A percentile compares a stretch with the other conserved stretches of the same genome.
These are phyloP conservation scores for Talaromyces thailandensis DNA, from an alignment of 495 filamentous ascomycete species.

Conservation along the genomic window DNA sequence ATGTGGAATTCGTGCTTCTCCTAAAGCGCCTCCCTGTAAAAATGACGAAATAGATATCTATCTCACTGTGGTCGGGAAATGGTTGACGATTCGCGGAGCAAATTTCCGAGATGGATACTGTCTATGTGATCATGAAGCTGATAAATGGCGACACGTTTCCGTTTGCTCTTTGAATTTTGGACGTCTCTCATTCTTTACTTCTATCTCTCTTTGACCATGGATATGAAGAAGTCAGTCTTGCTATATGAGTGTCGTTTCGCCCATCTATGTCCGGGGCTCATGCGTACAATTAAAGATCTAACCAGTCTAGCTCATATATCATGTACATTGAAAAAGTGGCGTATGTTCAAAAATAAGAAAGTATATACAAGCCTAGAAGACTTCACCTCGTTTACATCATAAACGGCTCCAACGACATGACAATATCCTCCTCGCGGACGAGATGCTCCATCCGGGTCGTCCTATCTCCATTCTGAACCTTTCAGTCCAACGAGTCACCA, in stretches of 20 bases:
- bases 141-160: neutral
- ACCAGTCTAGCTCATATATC: neutral
- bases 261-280: neutral
- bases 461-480: constrained; percentile 2
- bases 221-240: too few species aligned
- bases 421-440: constrained; percentile 5
- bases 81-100: neutral
- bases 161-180: too few species aligned
- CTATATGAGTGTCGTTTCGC: neutral
- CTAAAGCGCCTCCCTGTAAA: neutral
- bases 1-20: too few species aligned
- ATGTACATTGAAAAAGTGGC: neutral
- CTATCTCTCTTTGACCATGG: too few species aligned
- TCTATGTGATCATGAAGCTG: neutral
- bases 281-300: neutral
- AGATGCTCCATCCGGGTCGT: neutral
- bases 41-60: constrained; percentile 3
- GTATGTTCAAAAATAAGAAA: neutral
- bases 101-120: neutral
- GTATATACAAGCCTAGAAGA: neutral
- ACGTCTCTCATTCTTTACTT: too few species aligned
- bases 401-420: neutral
- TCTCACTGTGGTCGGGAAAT: neutral
- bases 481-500: neutral
- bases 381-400: neutral